Evolutionary conservation across 805 yeast species (phyloP).

Genomic region (Yamadazyma tumulicola): DNA sequence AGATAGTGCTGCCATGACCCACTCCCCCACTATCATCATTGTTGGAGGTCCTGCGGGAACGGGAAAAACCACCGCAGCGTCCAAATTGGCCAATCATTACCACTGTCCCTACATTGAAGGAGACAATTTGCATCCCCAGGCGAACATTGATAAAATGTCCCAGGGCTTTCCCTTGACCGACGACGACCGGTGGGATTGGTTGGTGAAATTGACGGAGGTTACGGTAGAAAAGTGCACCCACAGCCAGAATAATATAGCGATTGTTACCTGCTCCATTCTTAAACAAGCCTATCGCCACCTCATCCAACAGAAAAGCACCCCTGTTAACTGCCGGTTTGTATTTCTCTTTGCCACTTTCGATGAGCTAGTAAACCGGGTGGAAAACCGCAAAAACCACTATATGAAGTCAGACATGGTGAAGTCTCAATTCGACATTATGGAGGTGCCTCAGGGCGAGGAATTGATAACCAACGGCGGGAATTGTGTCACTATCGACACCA

Average conservation of each 20-base stretch:
- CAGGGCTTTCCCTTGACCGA: slow-evolving; percentile 78
- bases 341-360: slow-evolving; percentile 65
- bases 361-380: slow-evolving; percentile 59
- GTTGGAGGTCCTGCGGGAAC: slow-evolving; percentile 97
- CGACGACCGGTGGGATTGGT: slow-evolving; percentile 93
- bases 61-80: slow-evolving; percentile 83
- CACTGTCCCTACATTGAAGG: slow-evolving; percentile 74
- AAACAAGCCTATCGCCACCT: slow-evolving; percentile 69
- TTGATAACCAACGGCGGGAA: slow-evolving; percentile 35
- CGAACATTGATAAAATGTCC: slow-evolving; percentile 80
- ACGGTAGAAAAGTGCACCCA: slow-evolving; percentile 39
- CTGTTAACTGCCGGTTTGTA: slow-evolving; percentile 49
- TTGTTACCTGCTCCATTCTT: slow-evolving; percentile 84
- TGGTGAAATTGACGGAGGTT: slow-evolving; percentile 44
- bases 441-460: slow-evolving; percentile 54
- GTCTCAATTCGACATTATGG: slow-evolving; percentile 72
- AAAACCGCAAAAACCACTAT: slow-evolving; percentile 67
- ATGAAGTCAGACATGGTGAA: slow-evolving; percentile 86
- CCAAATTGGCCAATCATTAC: slow-evolving; percentile 42
- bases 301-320: slow-evolving; percentile 39
- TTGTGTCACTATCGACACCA: slow-evolving; percentile 32
- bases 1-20: too few relatives aligned
- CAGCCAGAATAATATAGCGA: slow-evolving; percentile 26
- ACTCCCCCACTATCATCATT: slow-evolving; percentile 51
- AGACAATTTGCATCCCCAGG: slow-evolving; percentile 68